phyloP scores from a whole-genome alignment of 495 filamentous ascomycete species.

The Penicillium cataractarum region DNA sequence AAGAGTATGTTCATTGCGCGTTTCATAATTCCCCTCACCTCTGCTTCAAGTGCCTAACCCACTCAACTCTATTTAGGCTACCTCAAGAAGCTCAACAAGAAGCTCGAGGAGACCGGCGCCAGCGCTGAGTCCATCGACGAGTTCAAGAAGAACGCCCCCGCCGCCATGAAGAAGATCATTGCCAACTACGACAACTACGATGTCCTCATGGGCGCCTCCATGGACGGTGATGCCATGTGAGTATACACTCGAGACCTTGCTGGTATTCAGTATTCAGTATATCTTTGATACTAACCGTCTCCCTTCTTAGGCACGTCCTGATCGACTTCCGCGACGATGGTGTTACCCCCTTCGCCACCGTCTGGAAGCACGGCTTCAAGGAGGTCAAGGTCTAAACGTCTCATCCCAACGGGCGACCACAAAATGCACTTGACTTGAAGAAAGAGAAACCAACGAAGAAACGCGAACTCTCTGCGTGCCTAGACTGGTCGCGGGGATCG shows the following conservation, averaged over 20 bases:
- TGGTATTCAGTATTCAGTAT: background rate
- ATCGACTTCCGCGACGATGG: slow-evolving; percentile 98
- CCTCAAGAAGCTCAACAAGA: slow-evolving; percentile 81
- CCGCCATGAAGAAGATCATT: slow-evolving; percentile 77
- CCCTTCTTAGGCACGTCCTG: slow-evolving; percentile 72
- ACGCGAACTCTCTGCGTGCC: slow-evolving; percentile 25
- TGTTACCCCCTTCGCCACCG: slow-evolving; percentile 80
- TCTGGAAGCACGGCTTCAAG: slow-evolving; percentile 95
- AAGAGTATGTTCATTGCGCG: slow-evolving; percentile 63
- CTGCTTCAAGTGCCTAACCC: slow-evolving; percentile 2
- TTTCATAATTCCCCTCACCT: background rate
- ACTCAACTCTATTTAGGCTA: slow-evolving; percentile 58
- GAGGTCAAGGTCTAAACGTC: slow-evolving; percentile 87
- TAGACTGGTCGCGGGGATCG: slow-evolving; percentile 22
- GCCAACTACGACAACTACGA: slow-evolving; percentile 93
- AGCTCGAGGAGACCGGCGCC: slow-evolving; percentile 64
- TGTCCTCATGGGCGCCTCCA: slow-evolving; percentile 87
- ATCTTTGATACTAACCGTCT: slow-evolving; percentile 22
- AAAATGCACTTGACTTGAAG: slow-evolving; percentile 39
- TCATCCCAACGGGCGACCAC: slow-evolving; percentile 18
- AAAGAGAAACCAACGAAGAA: slow-evolving; percentile 30
- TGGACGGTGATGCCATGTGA: slow-evolving; percentile 91
- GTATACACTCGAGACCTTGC: slow-evolving; percentile 23
- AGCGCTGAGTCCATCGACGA: slow-evolving; percentile 65
- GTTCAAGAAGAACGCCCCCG: slow-evolving; percentile 75